A percentile compares a stretch with the other conserved stretches of the same genome.
Conservation (phyloP, 352 stramenopile genomes). For the Phytopythium ostracodes region DNA sequence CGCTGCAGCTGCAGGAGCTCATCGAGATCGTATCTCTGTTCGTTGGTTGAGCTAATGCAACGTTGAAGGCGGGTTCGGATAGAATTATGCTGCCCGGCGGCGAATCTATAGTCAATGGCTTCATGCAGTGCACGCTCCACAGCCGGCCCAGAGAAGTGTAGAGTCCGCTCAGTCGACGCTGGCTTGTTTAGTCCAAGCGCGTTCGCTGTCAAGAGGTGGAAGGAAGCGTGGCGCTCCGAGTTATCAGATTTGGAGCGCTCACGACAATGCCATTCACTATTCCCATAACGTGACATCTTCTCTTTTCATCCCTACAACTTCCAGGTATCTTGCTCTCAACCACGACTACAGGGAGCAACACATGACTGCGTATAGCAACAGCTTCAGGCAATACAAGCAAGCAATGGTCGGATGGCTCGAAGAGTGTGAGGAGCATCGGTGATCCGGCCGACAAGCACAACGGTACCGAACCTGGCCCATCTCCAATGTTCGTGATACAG, state of each 20-base stretch:
- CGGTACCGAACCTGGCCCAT: not conserved
- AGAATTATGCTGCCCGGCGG: not conserved
- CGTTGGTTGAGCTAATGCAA: not conserved
- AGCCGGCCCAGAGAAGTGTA: not conserved
- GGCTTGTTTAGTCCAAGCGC: not conserved
- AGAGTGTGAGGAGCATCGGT: not conserved
- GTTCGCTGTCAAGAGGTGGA: not conserved
- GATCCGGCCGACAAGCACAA: not conserved
- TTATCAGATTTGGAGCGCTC: constrained; percentile 4
- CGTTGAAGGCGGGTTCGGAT: not conserved
- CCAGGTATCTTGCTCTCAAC: no score
- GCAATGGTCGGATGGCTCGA: no score
- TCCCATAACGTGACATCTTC: not conserved
- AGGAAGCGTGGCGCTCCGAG: not conserved
- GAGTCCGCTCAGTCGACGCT: not conserved
- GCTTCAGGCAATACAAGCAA: no score
- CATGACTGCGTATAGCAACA: no score
- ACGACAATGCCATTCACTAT: not conserved
- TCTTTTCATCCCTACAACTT: no score
- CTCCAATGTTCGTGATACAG: not conserved
- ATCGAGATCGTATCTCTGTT: no score
- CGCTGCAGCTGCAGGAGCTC: no score
- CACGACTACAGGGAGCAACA: no score
- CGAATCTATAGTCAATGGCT: not conserved
- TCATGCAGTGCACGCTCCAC: not conserved